phyloP scores from a whole-genome alignment of 164 flowering plant species.

The Umbilicus rupestris region DNA sequence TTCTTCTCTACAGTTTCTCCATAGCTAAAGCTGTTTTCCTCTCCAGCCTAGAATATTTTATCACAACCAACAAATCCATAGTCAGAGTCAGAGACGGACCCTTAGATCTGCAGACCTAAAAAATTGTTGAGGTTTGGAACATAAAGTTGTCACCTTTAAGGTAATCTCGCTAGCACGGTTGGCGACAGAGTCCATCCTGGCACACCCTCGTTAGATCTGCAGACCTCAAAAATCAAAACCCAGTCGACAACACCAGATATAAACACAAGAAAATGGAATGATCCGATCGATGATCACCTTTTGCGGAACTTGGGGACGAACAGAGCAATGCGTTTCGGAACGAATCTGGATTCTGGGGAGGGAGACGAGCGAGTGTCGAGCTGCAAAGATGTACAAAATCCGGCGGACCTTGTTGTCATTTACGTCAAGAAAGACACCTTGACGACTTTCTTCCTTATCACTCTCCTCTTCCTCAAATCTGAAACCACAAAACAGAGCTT shows the following conservation, averaged over 20 bases:
- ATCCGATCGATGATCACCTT: no score
- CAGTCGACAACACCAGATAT: no score
- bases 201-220: constrained; percentile 2
- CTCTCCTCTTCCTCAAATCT: background rate
- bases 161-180: background rate
- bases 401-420: constrained; percentile 3
- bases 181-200: background rate
- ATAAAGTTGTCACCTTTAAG: background rate
- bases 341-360: constrained; percentile 13
- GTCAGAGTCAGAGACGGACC: background rate
- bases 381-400: background rate
- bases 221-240: background rate
- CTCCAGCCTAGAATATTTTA: background rate
- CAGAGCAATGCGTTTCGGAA: background rate
- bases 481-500: background rate
- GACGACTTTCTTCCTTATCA: background rate
- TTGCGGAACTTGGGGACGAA: constrained; percentile 12
- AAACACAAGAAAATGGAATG: no score
- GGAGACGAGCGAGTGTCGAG: constrained; percentile 17
- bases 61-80: background rate
- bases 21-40: constrained; percentile 3
- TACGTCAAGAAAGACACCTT: constrained; percentile 3
- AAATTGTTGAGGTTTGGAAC: background rate
- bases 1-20: constrained; percentile 11
- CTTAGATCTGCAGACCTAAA: background rate